phyloP scores from a whole-genome alignment of 371 early-diverging fungal genomes.

The Dichotomocladium elegans region DNA sequence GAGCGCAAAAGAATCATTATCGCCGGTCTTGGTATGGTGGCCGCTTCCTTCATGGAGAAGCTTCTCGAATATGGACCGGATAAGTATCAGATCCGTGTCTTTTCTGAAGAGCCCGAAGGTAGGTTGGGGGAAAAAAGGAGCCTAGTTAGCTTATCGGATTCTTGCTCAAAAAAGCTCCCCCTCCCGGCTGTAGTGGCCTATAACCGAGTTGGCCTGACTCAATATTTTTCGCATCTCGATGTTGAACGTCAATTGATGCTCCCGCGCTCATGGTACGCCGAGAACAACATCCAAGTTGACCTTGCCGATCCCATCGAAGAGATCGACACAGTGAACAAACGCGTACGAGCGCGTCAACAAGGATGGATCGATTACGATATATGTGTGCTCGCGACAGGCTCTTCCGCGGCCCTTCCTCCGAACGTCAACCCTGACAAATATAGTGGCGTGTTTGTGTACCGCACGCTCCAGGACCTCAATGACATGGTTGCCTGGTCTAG shows the following conservation, averaged over 20 bases:
- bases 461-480: conserved; percentile 58
- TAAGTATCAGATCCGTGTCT: conserved; percentile 41
- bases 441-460: conserved; percentile 61
- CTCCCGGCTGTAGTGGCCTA: conserved; percentile 55
- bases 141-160: no score
- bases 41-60: conserved; percentile 60
- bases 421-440: conserved; percentile 19
- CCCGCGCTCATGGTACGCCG: conserved; percentile 49
- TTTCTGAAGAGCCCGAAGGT: conserved; percentile 57
- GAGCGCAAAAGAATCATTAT: conserved; percentile 38
- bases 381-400: conserved; percentile 63
- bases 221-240: conserved; percentile 57
- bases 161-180: no score
- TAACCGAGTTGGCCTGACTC: conserved; percentile 62
- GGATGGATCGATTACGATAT: conserved; percentile 45
- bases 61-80: conserved; percentile 39
- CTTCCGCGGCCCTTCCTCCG: conserved; percentile 55
- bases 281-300: conserved; percentile 36
- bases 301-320: conserved; percentile 39
- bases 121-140: no score
- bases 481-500: conserved; percentile 46
- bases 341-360: conserved; percentile 27
- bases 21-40: conserved; percentile 68
- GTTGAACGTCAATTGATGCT: conserved; percentile 45
- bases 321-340: conserved; percentile 33